Conservation (phyloP, 495 filamentous ascomycete species). For the Amniculicola lignicola region DNA sequence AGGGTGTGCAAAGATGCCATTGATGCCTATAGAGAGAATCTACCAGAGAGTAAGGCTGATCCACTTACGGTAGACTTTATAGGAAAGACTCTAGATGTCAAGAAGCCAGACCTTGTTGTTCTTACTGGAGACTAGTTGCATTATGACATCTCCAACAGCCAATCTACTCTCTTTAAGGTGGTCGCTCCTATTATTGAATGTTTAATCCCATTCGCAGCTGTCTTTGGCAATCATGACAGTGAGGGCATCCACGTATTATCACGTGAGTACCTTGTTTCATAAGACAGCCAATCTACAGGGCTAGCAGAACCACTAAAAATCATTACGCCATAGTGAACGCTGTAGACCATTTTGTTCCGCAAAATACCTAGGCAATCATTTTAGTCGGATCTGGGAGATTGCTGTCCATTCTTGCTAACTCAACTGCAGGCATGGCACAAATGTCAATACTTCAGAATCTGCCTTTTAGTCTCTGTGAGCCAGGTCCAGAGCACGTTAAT, state of each 20-base stretch:
- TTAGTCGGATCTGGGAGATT: slow-evolving; percentile 27
- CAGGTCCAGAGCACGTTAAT: slow-evolving; percentile 41
- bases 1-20: slow-evolving; percentile 43
- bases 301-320: too few species aligned
- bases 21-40: slow-evolving; percentile 40
- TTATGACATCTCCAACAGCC: slow-evolving; percentile 41
- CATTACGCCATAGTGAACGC: too few species aligned
- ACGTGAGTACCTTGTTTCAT: slow-evolving; percentile 33
- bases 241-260: slow-evolving; percentile 41
- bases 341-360: not conserved
- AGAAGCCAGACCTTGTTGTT: slow-evolving; percentile 43
- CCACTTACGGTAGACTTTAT: slow-evolving; percentile 41
- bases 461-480: slow-evolving; percentile 35
- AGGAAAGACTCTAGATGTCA: slow-evolving; percentile 38
- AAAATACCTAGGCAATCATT: not conserved
- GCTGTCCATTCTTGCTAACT: slow-evolving; percentile 3
- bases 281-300: too few species aligned
- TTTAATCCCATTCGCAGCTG: slow-evolving; percentile 41
- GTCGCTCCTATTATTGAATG: slow-evolving; percentile 42
- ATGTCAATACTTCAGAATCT: slow-evolving; percentile 19
- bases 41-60: slow-evolving; percentile 42
- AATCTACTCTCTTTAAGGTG: slow-evolving; percentile 46
- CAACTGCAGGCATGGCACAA: slow-evolving; percentile 4
- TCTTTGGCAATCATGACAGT: slow-evolving; percentile 44
- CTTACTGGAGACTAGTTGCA: slow-evolving; percentile 43